A percentile compares a stretch with the other conserved stretches of the same genome.
These are phyloP conservation scores for Aspergillus udagawae DNA, from an alignment of 2,329 filamentous ascomycete genomes.

Conservation along the genomic window DNA sequence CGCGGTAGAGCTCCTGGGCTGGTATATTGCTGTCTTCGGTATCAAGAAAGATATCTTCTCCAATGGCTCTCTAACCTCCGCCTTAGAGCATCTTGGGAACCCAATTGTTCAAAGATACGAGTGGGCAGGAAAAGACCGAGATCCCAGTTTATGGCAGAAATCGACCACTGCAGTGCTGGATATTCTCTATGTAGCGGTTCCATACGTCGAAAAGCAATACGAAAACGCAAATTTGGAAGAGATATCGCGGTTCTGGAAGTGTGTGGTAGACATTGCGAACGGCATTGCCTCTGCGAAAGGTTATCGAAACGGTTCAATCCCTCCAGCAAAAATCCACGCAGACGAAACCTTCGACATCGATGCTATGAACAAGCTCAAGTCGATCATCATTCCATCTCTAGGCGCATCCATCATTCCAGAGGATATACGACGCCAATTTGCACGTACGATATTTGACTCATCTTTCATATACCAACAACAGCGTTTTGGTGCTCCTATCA, in stretches of 20 bases:
- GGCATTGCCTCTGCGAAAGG: constrained; percentile 68
- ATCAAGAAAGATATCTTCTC: constrained; percentile 64
- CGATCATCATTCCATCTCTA: constrained; percentile 68
- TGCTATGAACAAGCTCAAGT: constrained; percentile 63
- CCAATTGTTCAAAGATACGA: constrained; percentile 77
- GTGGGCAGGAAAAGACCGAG: constrained; percentile 68
- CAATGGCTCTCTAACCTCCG: constrained; percentile 61
- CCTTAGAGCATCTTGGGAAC: constrained; percentile 62
- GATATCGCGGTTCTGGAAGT: constrained; percentile 64
- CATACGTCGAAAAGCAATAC: constrained; percentile 51
- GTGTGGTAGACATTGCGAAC: constrained; percentile 60
- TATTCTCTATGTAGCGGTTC: constrained; percentile 64
- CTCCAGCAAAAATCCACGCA: constrained; percentile 47
- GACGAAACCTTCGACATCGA: constrained; percentile 81
- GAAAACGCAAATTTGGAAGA: constrained; percentile 28
- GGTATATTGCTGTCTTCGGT: constrained; percentile 38
- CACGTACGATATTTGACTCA: constrained; percentile 71
- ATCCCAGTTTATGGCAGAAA: constrained; percentile 70
- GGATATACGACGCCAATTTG: constrained; percentile 63
- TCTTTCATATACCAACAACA: constrained; percentile 76
- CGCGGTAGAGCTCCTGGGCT: constrained; percentile 64
- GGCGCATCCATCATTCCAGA: constrained; percentile 64
- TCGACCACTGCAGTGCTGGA: constrained; percentile 68
- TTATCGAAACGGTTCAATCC: constrained; percentile 39
- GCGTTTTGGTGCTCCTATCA: constrained; percentile 53